Evolutionary conservation across 148 eudicot species (phyloP).

Genomic region (Silene latifolia): DNA sequence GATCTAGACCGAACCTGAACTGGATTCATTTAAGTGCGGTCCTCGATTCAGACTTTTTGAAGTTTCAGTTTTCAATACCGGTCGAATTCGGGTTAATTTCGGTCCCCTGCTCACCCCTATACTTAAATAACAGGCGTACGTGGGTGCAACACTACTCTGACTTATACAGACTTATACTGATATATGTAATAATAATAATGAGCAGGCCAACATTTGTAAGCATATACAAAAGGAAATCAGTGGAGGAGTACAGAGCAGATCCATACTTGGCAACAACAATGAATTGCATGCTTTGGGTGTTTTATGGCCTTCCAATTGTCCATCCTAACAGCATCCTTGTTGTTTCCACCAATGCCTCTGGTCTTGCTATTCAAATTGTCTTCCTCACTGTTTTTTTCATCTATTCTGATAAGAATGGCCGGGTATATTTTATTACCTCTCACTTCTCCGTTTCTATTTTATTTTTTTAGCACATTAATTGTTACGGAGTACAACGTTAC

Average conservation of each 20-base stretch:
- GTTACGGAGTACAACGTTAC: too few relatives aligned
- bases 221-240: constrained; percentile 33
- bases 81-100: too few relatives aligned
- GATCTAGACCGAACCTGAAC: too few relatives aligned
- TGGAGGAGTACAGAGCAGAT: constrained; percentile 37
- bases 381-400: constrained; percentile 27
- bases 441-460: neutral
- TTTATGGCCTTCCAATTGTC: constrained; percentile 40
- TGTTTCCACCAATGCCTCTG: constrained; percentile 33
- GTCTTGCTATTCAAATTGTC: constrained; percentile 32
- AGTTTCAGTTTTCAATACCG: too few relatives aligned
- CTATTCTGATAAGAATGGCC: constrained; percentile 23
- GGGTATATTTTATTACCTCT: constrained; percentile 15
- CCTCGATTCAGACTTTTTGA: too few relatives aligned
- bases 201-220: constrained; percentile 36
- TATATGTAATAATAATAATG: too few relatives aligned
- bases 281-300: constrained; percentile 39
- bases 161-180: too few relatives aligned
- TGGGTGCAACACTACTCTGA: too few relatives aligned
- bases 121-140: too few relatives aligned
- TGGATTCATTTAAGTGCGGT: too few relatives aligned
- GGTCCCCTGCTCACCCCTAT: too few relatives aligned
- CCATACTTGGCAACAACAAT: constrained; percentile 43
- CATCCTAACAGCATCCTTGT: constrained; percentile 39
- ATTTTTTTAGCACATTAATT: too few relatives aligned